A percentile compares a stretch with the other conserved stretches of the same genome.
These are phyloP conservation scores for Paratrimastix pyriformis DNA, from an alignment of 78 protist genomes.

Conservation along the genomic window DNA sequence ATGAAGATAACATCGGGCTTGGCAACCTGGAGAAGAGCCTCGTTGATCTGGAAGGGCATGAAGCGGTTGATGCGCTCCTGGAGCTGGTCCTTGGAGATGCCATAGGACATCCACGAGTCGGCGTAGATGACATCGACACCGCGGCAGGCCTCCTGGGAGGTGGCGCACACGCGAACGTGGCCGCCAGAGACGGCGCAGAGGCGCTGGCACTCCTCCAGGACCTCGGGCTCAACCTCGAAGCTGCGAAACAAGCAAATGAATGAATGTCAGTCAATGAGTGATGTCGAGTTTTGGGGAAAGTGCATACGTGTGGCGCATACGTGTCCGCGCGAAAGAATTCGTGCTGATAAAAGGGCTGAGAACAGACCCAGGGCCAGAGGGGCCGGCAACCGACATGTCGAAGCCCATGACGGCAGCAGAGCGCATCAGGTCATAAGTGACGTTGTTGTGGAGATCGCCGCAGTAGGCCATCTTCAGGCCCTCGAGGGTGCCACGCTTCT, in stretches of 20 bases:
- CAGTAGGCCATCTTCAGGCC: slow-evolving; percentile 46
- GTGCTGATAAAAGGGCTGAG: not conserved
- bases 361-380: slow-evolving; percentile 13
- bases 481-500: slow-evolving; percentile 21
- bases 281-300: no score
- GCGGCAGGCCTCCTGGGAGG: slow-evolving; percentile 33
- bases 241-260: no score
- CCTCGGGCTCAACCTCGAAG: slow-evolving; percentile 25
- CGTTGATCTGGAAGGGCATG: slow-evolving; percentile 45
- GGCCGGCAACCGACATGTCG: slow-evolving; percentile 40
- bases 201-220: slow-evolving; percentile 34
- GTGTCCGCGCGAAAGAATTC: no score
- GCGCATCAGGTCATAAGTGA: slow-evolving; percentile 68
- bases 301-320: no score
- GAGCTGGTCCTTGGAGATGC: slow-evolving; percentile 37
- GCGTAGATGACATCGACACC: slow-evolving; percentile 54
- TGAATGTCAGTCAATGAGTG: not conserved
- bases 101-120: slow-evolving; percentile 64
- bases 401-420: slow-evolving; percentile 41
- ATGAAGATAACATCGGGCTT: slow-evolving; percentile 50
- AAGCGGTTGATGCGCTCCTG: slow-evolving; percentile 22
- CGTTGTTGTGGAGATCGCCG: slow-evolving; percentile 60
- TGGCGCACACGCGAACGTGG: not conserved
- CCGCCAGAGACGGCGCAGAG: slow-evolving; percentile 24
- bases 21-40: slow-evolving; percentile 37